Percentiles rank a stretch among this genome's conserved stretches.
Evolutionary conservation across 192 early-diverging fungal species (phyloP).

Genomic region (Umbelopsis sp.): DNA sequence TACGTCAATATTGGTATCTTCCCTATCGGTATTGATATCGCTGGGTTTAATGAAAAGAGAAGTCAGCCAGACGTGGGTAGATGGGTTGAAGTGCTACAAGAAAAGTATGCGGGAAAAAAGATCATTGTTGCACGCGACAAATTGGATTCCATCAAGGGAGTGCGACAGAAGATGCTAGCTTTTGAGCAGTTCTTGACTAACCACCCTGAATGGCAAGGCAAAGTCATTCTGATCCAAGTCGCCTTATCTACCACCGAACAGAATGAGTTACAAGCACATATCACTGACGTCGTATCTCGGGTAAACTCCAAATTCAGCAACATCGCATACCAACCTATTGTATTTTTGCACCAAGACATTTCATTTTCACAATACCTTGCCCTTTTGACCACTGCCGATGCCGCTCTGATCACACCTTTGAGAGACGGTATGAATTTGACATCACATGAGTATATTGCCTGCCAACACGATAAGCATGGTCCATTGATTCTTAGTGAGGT

Average conservation of each 20-base stretch:
- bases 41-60: constrained; percentile 71
- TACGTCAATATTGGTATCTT: constrained; percentile 89
- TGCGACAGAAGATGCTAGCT: constrained; percentile 90
- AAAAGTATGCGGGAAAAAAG: constrained; percentile 91
- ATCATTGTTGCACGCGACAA: constrained; percentile 95
- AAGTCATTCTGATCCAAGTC: constrained; percentile 95
- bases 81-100: constrained; percentile 76
- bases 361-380: constrained; percentile 90
- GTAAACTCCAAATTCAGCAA: constrained; percentile 92
- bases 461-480: constrained; percentile 80
- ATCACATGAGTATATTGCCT: constrained; percentile 91
- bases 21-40: constrained; percentile 90
- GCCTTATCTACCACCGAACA: constrained; percentile 89
- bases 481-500: constrained; percentile 90
- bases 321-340: constrained; percentile 89
- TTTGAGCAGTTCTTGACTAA: constrained; percentile 87
- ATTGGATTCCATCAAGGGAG: constrained; percentile 94
- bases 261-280: constrained; percentile 85
- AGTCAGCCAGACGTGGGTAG: constrained; percentile 70
- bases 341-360: constrained; percentile 90
- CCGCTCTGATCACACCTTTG: constrained; percentile 86
- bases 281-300: constrained; percentile 87
- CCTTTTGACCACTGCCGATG: constrained; percentile 83
- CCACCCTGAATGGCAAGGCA: constrained; percentile 90
- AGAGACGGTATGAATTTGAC: constrained; percentile 99